A percentile compares a stretch with the other conserved stretches of the same genome.
These are phyloP conservation scores for Pseudodiploospora longispora DNA, from an alignment of 2,329 filamentous ascomycete genomes.

Conservation along the genomic window DNA sequence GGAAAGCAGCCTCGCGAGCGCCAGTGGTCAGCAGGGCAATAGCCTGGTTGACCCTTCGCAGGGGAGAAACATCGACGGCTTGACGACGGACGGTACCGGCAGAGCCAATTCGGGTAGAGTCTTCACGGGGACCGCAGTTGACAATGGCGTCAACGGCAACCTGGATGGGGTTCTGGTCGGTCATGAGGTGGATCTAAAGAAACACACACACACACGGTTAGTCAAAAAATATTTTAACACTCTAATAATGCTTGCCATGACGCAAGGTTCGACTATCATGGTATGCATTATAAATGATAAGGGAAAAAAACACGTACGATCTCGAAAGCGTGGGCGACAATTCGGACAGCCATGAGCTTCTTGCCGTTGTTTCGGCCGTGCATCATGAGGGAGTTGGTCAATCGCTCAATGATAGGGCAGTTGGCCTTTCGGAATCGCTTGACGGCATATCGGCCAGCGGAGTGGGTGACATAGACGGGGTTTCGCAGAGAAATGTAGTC, in stretches of 20 bases:
- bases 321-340: slow-evolving; percentile 98
- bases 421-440: slow-evolving; percentile 99
- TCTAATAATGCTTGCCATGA: too few species aligned
- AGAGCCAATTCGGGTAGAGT: slow-evolving; percentile 98
- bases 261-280: too few species aligned
- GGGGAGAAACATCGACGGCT: slow-evolving; percentile 99
- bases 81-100: slow-evolving; percentile 99
- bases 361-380: slow-evolving; percentile 99
- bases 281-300: neutral
- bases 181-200: slow-evolving; percentile 95
- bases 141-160: slow-evolving; percentile 98
- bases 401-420: slow-evolving; percentile 99
- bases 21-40: slow-evolving; percentile 98
- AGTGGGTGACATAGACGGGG: slow-evolving; percentile 98
- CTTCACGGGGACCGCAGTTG: slow-evolving; percentile 99
- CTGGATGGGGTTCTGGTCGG: slow-evolving; percentile 99
- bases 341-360: slow-evolving; percentile 99
- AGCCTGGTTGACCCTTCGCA: slow-evolving; percentile 99
- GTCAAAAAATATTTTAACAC: too few species aligned
- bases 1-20: slow-evolving; percentile 97
- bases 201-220: neutral
- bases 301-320: slow-evolving; percentile 62
- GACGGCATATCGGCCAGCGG: slow-evolving; percentile 93
- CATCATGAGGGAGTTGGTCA: slow-evolving; percentile 99
- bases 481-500: slow-evolving; percentile 99